phyloP scores from a whole-genome alignment of 306 rosid species.

The Cucurbita moschata region DNA sequence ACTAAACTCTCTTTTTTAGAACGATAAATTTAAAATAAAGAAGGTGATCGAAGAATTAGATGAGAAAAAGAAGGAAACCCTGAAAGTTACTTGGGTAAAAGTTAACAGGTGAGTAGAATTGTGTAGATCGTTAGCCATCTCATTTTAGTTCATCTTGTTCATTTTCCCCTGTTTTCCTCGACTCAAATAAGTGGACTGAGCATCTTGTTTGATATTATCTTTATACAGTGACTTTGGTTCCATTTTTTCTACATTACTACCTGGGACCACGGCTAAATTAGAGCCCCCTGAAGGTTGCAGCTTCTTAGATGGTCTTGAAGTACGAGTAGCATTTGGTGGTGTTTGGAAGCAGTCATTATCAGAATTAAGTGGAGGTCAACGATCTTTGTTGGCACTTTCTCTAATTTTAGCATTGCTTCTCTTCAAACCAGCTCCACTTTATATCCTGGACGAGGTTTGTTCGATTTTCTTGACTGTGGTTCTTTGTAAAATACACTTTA shows the following conservation, averaged over 20 bases:
- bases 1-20: slow-evolving; percentile 29
- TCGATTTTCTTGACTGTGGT: neutral
- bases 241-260: slow-evolving; percentile 81
- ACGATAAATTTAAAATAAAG: slow-evolving; percentile 91
- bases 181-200: neutral
- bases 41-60: slow-evolving; percentile 94
- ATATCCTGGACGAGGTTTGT: slow-evolving; percentile 85
- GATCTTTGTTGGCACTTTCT: slow-evolving; percentile 92
- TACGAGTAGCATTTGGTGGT: slow-evolving; percentile 89
- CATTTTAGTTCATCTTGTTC: slow-evolving; percentile 1
- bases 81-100: slow-evolving; percentile 86
- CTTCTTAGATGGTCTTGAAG: slow-evolving; percentile 96
- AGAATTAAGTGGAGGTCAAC: slow-evolving; percentile 95
- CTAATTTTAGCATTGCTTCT: slow-evolving; percentile 88
- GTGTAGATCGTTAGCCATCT: neutral
- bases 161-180: neutral
- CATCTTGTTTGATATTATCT: neutral
- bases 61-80: slow-evolving; percentile 93
- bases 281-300: slow-evolving; percentile 92
- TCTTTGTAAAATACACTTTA: neutral
- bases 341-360: slow-evolving; percentile 98
- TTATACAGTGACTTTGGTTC: slow-evolving; percentile 80
- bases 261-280: slow-evolving; percentile 88
- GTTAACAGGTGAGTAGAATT: slow-evolving; percentile 49
- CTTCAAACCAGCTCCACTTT: slow-evolving; percentile 95